A percentile compares a stretch with the other conserved stretches of the same genome.
Conservation (phyloP, 495 filamentous ascomycete species). For the Neurospora tetrasperma region DNA sequence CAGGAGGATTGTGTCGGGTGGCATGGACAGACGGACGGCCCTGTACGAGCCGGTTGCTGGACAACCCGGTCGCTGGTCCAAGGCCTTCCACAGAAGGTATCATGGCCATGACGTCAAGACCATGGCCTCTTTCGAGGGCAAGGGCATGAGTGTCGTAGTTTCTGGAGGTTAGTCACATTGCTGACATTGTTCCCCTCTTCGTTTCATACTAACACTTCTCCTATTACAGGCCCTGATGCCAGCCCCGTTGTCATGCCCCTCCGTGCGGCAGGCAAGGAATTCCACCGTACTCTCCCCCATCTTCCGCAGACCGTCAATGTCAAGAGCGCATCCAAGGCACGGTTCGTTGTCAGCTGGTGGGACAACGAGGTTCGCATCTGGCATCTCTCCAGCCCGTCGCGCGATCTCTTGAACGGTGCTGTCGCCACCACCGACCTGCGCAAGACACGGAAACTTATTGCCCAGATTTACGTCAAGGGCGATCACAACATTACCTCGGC, state of each 20-base stretch:
- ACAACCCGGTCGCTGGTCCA: conserved; percentile 61
- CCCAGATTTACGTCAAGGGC: conserved; percentile 62
- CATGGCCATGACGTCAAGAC: conserved; percentile 93
- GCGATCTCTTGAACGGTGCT: conserved; percentile 32
- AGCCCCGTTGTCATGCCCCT: conserved; percentile 72
- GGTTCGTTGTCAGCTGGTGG: conserved; percentile 88
- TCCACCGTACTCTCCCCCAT: conserved; percentile 65
- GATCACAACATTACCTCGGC: conserved; percentile 84
- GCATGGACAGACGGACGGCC: conserved; percentile 80
- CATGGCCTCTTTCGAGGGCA: conserved; percentile 82
- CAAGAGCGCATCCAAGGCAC: conserved; percentile 54
- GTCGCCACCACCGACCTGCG: conserved; percentile 24
- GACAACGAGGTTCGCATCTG: conserved; percentile 79
- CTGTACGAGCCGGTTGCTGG: conserved; percentile 59
- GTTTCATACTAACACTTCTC: conserved; percentile 23
- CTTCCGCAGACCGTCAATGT: conserved; percentile 69
- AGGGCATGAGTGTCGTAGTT: conserved; percentile 71
- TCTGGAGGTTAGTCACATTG: conserved; percentile 67
- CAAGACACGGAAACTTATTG: conserved; percentile 51
- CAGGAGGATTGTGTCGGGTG: conserved; percentile 75
- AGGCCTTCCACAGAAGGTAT: conserved; percentile 69
- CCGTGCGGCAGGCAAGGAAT: conserved; percentile 66
- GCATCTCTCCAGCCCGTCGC: conserved; percentile 46
- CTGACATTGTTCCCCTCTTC: not conserved
- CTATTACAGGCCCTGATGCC: conserved; percentile 64